These are phyloP conservation scores for Botrytis squamosa DNA, from an alignment of 2,329 filamentous ascomycete genomes.

Conservation along the genomic window DNA sequence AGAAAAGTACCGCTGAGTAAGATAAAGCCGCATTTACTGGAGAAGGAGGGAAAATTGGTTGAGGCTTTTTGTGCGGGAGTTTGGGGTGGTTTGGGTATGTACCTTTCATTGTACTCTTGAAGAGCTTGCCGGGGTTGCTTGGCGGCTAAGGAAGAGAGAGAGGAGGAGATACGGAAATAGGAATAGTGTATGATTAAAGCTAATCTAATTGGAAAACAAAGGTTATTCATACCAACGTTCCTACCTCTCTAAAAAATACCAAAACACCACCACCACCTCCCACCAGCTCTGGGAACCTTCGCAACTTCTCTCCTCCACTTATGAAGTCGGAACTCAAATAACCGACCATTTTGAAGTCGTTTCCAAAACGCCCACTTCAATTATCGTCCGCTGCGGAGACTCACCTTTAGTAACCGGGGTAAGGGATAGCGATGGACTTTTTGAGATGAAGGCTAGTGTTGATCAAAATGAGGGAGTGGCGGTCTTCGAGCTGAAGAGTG, in stretches of 20 bases:
- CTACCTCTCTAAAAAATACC: conserved; percentile 59
- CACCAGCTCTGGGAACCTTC: conserved; percentile 60
- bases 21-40: conserved; percentile 63
- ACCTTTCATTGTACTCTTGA: not conserved
- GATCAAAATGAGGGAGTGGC: conserved; percentile 61
- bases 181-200: not conserved
- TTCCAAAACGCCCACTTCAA: conserved; percentile 58
- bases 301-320: conserved; percentile 55
- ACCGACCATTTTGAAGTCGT: conserved; percentile 73
- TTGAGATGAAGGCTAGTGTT: conserved; percentile 61
- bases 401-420: conserved; percentile 57
- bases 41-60: conserved; percentile 62
- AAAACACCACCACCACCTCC: conserved; percentile 51
- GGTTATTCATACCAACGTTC: conserved; percentile 56
- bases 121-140: not conserved
- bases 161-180: not conserved
- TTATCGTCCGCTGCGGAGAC: conserved; percentile 65
- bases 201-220: conserved; percentile 21
- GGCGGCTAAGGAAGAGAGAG: not conserved
- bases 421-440: conserved; percentile 62
- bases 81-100: conserved; percentile 49
- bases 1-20: conserved; percentile 60
- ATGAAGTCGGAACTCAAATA: conserved; percentile 62
- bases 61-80: conserved; percentile 37
- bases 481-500: conserved; percentile 63